Percentiles rank a stretch among this genome's conserved stretches.
These are phyloP conservation scores for Tulasnella sp. DNA, from an alignment of 768 basidiomycete species.

Conservation along the genomic window DNA sequence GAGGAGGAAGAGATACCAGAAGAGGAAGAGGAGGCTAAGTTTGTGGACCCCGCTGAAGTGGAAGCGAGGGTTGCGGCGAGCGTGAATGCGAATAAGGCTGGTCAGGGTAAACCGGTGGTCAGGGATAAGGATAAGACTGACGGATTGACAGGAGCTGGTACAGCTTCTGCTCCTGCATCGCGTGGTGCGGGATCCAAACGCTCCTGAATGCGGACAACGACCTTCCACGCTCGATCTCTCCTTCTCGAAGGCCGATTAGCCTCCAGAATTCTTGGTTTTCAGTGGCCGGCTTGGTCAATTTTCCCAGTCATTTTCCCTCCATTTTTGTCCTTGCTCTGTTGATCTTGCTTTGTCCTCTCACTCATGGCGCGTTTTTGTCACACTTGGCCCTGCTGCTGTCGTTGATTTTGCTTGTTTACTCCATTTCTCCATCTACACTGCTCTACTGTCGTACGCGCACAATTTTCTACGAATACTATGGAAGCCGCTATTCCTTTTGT, in stretches of 20 bases:
- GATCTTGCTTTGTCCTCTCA: neutral
- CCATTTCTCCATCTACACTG: neutral
- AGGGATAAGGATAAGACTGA: slow-evolving; percentile 19
- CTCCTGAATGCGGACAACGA: too few relatives aligned
- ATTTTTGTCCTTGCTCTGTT: neutral
- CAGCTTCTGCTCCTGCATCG: neutral
- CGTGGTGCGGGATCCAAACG: neutral
- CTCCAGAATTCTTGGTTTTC: too few relatives aligned
- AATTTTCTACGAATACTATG: neutral
- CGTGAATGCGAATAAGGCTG: slow-evolving; percentile 25
- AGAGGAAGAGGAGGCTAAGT: slow-evolving; percentile 27
- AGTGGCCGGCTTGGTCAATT: too few relatives aligned
- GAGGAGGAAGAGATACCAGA: slow-evolving; percentile 14
- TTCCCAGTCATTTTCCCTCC: neutral
- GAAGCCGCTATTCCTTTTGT: neutral
- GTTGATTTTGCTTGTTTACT: neutral
- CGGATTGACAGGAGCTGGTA: neutral
- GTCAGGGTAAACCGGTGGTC: slow-evolving; percentile 24
- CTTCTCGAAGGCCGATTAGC: too few relatives aligned
- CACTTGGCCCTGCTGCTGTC: neutral
- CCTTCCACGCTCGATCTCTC: neutral
- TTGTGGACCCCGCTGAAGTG: slow-evolving; percentile 21
- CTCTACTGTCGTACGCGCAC: neutral
- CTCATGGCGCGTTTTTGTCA: neutral
- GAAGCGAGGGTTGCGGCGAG: slow-evolving; percentile 22